These are phyloP conservation scores for Paraglomus brasilianum DNA, from an alignment of 192 early-diverging fungal species.

Conservation along the genomic window DNA sequence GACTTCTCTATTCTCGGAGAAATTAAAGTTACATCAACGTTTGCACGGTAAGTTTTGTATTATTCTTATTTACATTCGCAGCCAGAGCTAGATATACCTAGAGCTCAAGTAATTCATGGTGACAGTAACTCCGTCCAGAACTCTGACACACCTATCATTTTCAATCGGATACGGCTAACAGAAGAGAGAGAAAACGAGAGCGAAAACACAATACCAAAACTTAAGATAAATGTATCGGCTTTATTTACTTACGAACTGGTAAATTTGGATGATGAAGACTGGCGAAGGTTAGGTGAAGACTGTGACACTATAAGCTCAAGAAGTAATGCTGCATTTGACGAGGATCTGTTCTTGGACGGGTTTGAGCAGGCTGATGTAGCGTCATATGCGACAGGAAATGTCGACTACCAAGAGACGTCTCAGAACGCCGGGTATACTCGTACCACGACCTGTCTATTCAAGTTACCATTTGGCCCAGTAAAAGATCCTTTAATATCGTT, in stretches of 20 bases:
- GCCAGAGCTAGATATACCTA: too few relatives aligned
- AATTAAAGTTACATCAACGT: not conserved
- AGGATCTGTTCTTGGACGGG: conserved; percentile 21
- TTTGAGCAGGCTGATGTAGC: conserved; percentile 18
- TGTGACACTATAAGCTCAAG: conserved; percentile 2
- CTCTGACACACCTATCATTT: conserved; percentile 25
- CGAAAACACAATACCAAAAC: conserved; percentile 1
- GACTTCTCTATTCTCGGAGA: conserved; percentile 33
- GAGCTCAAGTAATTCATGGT: conserved; percentile 7
- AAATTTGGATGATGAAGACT: conserved; percentile 57
- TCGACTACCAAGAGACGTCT: conserved; percentile 32
- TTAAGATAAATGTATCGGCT: conserved; percentile 32
- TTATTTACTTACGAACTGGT: conserved; percentile 53
- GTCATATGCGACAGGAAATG: conserved; percentile 1
- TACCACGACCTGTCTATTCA: conserved; percentile 31
- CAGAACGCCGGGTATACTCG: conserved; percentile 32
- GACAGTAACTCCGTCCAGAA: conserved; percentile 8
- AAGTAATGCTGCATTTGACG: not conserved
- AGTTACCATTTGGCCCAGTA: conserved; percentile 51
- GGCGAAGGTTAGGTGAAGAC: conserved; percentile 36
- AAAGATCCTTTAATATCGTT: conserved; percentile 56
- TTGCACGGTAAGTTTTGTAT: conserved; percentile 1
- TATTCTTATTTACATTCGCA: too few relatives aligned
- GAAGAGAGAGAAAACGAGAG: not conserved
- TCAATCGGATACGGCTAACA: conserved; percentile 28